Conservation (phyloP, 2,329 filamentous ascomycete species). For the Epichloe hybrida region DNA sequence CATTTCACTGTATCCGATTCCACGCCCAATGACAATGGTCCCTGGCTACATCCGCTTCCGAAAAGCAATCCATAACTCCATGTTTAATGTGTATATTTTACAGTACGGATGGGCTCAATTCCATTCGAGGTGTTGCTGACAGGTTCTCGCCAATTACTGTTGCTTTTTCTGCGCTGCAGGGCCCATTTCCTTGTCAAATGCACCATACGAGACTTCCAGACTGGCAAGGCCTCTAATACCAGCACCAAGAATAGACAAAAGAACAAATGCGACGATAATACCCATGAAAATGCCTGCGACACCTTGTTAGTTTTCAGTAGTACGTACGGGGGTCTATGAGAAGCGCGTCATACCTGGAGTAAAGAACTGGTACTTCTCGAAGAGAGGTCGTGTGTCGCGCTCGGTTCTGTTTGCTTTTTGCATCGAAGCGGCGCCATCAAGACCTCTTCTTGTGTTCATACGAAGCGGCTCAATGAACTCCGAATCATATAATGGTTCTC, state of each 20-base stretch:
- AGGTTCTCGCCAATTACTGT: constrained; percentile 13
- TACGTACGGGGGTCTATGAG: not conserved
- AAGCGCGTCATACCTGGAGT: constrained; percentile 51
- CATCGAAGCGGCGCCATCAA: constrained; percentile 15
- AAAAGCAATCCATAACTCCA: constrained; percentile 9
- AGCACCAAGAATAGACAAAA: constrained; percentile 66
- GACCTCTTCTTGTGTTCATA: constrained; percentile 58
- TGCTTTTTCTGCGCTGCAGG: constrained; percentile 76
- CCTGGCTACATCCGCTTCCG: not conserved
- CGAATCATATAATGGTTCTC: constrained; percentile 46
- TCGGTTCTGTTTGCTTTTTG: constrained; percentile 27
- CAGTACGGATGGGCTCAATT: constrained; percentile 2
- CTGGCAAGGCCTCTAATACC: constrained; percentile 65
- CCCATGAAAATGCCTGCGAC: constrained; percentile 74
- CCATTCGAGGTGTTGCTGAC: not conserved
- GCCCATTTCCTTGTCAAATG: constrained; percentile 93
- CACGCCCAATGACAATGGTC: not conserved
- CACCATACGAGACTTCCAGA: constrained; percentile 80
- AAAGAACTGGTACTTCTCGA: constrained; percentile 91
- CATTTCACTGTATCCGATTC: not conserved
- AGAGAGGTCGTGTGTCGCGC: constrained; percentile 43
- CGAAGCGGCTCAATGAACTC: constrained; percentile 50
- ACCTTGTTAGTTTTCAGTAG: constrained; percentile 3
- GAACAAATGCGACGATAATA: constrained; percentile 53
- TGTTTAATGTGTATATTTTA: constrained; percentile 7